These are phyloP conservation scores for Wickerhamiella siamensis DNA, from an alignment of 805 yeast genomes.

Conservation along the genomic window DNA sequence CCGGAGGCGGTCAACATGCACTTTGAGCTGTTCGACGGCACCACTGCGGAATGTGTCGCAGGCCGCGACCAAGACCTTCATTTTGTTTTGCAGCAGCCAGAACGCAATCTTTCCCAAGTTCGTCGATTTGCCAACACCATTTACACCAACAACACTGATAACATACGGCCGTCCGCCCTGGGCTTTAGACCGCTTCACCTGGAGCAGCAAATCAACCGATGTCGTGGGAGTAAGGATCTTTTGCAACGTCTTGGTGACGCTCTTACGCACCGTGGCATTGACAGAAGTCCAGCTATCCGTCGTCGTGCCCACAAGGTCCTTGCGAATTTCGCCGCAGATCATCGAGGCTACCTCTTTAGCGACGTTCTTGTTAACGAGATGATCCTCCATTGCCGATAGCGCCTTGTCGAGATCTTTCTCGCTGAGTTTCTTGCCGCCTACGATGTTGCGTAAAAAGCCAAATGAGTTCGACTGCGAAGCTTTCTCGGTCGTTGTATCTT, in stretches of 20 bases:
- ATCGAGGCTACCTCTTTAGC: constrained; percentile 78
- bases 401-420: constrained; percentile 53
- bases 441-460: constrained; percentile 42
- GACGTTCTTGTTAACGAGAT: constrained; percentile 71
- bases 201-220: constrained; percentile 72
- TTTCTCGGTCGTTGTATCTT: constrained; percentile 8
- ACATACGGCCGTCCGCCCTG: constrained; percentile 52
- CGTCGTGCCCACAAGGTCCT: constrained; percentile 55
- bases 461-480: constrained; percentile 29
- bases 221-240: constrained; percentile 82
- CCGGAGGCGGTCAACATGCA: constrained; percentile 75
- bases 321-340: constrained; percentile 54
- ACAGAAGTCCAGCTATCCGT: constrained; percentile 63
- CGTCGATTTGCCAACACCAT: constrained; percentile 96
- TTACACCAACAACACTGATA: constrained; percentile 94
- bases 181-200: constrained; percentile 41
- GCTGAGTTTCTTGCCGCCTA: constrained; percentile 58
- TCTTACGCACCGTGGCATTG: constrained; percentile 47
- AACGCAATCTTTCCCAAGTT: constrained; percentile 87
- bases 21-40: constrained; percentile 94
- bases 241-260: constrained; percentile 44
- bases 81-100: constrained; percentile 85
- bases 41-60: constrained; percentile 98
- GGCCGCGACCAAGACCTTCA: constrained; percentile 80
- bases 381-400: constrained; percentile 52